Conservation (phyloP, 2,329 filamentous ascomycete species). For the Colletotrichum limetticola region DNA sequence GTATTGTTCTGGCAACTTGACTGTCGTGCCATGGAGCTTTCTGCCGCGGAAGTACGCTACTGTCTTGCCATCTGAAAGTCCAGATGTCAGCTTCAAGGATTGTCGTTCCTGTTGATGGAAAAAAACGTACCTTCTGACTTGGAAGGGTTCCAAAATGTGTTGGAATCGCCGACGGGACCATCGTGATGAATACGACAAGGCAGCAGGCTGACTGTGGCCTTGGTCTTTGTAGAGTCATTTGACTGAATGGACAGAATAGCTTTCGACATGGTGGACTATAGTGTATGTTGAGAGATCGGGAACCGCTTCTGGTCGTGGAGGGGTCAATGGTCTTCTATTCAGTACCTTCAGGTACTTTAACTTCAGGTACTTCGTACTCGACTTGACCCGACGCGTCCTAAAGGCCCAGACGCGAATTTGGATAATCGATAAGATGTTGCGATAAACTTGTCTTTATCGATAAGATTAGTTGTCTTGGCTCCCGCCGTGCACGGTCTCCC, state of each 20-base stretch:
- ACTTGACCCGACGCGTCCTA: slow-evolving; percentile 18
- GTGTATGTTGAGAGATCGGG: neutral
- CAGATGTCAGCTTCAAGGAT: slow-evolving; percentile 15
- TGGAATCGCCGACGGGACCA: slow-evolving; percentile 72
- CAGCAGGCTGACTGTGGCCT: slow-evolving; percentile 75
- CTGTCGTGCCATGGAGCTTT: slow-evolving; percentile 75
- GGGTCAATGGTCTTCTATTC: neutral
- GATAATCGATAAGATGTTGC: slow-evolving; percentile 22
- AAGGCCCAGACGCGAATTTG: neutral
- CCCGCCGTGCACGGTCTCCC: slow-evolving; percentile 4
- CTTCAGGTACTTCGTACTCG: neutral
- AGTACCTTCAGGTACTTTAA: no score
- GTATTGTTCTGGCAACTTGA: slow-evolving; percentile 78
- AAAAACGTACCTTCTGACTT: slow-evolving; percentile 53
- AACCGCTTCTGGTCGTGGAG: neutral
- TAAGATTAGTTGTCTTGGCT: slow-evolving; percentile 17
- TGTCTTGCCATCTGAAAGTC: slow-evolving; percentile 57
- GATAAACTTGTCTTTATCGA: slow-evolving; percentile 25
- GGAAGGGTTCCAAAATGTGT: slow-evolving; percentile 77
- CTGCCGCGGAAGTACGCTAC: slow-evolving; percentile 82
- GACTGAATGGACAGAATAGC: slow-evolving; percentile 53
- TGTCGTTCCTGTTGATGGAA: neutral
- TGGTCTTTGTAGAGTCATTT: slow-evolving; percentile 39
- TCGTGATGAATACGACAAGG: slow-evolving; percentile 85
- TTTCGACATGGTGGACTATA: slow-evolving; percentile 48